Percentiles rank a stretch among this genome's conserved stretches.
phyloP scores from a whole-genome alignment of 129 eudicot species.

The Tagetes patula region DNA sequence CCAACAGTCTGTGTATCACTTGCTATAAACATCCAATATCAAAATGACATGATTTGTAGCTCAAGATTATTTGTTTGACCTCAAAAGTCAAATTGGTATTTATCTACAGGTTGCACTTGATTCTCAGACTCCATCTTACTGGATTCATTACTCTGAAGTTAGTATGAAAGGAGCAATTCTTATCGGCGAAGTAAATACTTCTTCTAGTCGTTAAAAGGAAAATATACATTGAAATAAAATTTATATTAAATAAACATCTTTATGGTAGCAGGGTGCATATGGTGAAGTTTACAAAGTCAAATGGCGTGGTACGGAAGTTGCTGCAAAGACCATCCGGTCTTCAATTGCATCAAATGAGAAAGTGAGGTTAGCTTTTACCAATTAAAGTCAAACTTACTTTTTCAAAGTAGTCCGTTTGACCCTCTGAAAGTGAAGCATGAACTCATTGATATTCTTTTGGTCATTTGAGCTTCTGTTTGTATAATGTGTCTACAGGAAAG shows the following conservation, averaged over 20 bases:
- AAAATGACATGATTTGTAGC: background rate
- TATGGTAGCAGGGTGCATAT: conserved; percentile 54
- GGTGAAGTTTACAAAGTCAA: conserved; percentile 74
- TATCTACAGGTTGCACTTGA: conserved; percentile 45
- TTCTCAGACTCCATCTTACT: conserved; percentile 52
- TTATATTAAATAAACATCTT: background rate
- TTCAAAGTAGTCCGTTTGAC: conserved; percentile 12
- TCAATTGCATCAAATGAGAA: conserved; percentile 61
- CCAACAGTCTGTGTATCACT: background rate
- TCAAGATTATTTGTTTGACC: conserved; percentile 13
- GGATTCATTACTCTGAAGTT: conserved; percentile 53
- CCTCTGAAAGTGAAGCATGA: conserved; percentile 6
- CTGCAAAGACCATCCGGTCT: conserved; percentile 68
- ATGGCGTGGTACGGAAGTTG: conserved; percentile 80
- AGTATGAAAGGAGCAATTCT: conserved; percentile 43
- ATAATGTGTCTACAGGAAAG: conserved; percentile 38
- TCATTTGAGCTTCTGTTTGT: background rate
- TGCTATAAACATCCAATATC: background rate
- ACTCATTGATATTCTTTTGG: conserved; percentile 1
- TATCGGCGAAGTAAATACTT: conserved; percentile 55
- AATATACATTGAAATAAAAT: background rate
- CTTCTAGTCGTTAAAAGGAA: background rate
- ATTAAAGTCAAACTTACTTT: conserved; percentile 16
- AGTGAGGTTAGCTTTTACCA: conserved; percentile 49
- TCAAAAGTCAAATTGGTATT: conserved; percentile 13